Evolutionary conservation across 306 rosid genomes (phyloP).

Genomic region (Canavalia ensiformis): DNA sequence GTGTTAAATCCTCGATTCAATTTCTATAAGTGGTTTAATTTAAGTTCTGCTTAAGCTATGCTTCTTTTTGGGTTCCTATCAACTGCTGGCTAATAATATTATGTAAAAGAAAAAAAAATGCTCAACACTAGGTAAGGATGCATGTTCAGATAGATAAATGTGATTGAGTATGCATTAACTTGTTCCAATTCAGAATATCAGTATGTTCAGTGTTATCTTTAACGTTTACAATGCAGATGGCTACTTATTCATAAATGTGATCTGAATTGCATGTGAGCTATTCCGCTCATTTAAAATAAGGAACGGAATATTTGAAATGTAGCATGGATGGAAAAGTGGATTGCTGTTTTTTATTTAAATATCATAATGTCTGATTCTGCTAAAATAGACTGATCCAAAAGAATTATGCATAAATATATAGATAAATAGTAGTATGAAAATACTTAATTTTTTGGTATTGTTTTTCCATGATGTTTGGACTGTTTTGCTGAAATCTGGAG

Average conservation of each 20-base stretch:
- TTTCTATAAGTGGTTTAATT: background rate
- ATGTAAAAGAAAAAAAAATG: background rate
- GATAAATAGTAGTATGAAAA: background rate
- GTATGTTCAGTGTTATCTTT: background rate
- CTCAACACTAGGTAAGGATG: background rate
- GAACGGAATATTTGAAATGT: background rate
- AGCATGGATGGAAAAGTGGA: background rate
- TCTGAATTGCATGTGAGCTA: background rate
- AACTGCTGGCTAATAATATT: background rate
- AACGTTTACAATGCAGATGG: background rate
- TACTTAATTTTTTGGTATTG: background rate
- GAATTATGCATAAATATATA: background rate
- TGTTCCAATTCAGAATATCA: background rate
- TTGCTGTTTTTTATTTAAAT: background rate
- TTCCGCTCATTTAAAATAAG: background rate
- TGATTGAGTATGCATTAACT: background rate
- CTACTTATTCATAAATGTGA: constrained; percentile 22
- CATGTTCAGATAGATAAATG: background rate
- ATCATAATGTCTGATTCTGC: constrained; percentile 8
- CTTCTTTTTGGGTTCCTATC: background rate
- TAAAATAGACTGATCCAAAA: background rate
- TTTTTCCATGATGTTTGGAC: background rate
- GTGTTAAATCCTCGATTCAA: background rate
- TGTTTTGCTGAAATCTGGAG: constrained; percentile 8
- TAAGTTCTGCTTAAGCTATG: constrained; percentile 12